A percentile compares a stretch with the other conserved stretches of the same genome.
Conservation (phyloP, 1,284 basidiomycete species). For the Exsudoporus floridanus region DNA sequence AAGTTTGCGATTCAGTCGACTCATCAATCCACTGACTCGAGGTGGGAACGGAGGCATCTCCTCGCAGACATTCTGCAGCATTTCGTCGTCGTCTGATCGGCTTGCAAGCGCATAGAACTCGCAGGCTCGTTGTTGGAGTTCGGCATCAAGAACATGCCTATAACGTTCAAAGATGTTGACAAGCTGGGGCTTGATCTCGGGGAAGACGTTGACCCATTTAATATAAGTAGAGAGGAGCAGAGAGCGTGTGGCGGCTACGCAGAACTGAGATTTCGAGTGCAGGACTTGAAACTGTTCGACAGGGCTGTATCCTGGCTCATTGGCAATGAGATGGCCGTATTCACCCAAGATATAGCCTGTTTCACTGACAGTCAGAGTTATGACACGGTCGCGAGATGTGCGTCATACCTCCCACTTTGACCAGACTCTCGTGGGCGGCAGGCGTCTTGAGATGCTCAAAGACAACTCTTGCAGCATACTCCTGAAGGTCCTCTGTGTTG, state of each 20-base stretch:
- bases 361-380: constrained; percentile 13
- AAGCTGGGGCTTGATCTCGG: constrained; percentile 94
- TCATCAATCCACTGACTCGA: constrained; percentile 86
- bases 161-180: constrained; percentile 97
- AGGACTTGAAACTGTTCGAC: constrained; percentile 93
- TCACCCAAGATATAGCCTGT: constrained; percentile 95
- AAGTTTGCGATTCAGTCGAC: constrained; percentile 83
- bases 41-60: constrained; percentile 99
- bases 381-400: not conserved
- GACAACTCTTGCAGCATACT: constrained; percentile 93
- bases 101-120: constrained; percentile 88
- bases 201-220: constrained; percentile 99
- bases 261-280: constrained; percentile 95
- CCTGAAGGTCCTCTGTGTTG: constrained; percentile 95
- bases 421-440: constrained; percentile 93
- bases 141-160: constrained; percentile 95
- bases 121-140: constrained; percentile 97
- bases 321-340: constrained; percentile 96
- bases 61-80: constrained; percentile 93
- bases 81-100: constrained; percentile 83
- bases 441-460: constrained; percentile 88
- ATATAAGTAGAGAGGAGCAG: constrained; percentile 95
- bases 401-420: constrained; percentile 87
- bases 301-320: constrained; percentile 90
- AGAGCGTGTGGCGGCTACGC: constrained; percentile 88